phyloP scores from a whole-genome alignment of 495 filamentous ascomycete species.

The Hypoxylon cercidicola region DNA sequence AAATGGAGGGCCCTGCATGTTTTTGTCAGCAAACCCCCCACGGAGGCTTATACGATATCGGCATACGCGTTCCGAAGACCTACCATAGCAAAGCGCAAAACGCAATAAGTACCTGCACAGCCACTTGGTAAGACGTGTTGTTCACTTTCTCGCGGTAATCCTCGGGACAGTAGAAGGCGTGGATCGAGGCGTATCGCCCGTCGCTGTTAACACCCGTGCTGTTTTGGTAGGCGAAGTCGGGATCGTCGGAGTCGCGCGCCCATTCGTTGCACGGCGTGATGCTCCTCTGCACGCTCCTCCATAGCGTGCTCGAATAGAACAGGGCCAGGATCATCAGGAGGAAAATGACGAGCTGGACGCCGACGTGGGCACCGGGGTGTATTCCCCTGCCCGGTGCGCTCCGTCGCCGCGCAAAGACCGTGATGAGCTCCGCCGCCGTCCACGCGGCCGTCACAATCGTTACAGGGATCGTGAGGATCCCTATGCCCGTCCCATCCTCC shows the following conservation, averaged over 20 bases:
- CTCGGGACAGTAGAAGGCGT: conserved; percentile 15
- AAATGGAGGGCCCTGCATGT: conserved; percentile 46
- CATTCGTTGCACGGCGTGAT: conserved; percentile 25
- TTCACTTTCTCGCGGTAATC: conserved; percentile 17
- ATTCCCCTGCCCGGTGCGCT: conserved; percentile 39
- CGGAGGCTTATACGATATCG: neutral
- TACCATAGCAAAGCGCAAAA: conserved; percentile 33
- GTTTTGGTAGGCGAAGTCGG: conserved; percentile 20
- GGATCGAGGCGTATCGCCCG: neutral
- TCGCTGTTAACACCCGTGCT: conserved; percentile 1
- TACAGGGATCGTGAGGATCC: conserved; percentile 23
- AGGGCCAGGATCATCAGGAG: conserved; percentile 30
- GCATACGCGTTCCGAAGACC: neutral
- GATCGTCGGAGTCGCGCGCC: conserved; percentile 14
- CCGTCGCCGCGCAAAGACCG: conserved; percentile 22
- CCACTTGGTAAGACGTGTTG: conserved; percentile 12
- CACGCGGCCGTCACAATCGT: conserved; percentile 45
- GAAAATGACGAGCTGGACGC: conserved; percentile 49
- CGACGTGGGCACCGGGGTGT: conserved; percentile 53
- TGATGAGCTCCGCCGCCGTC: conserved; percentile 46
- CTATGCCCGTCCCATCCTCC: neutral
- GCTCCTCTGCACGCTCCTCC: conserved; percentile 18
- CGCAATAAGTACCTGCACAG: conserved; percentile 29
- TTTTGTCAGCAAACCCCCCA: conserved; percentile 29
- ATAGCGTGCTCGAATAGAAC: conserved; percentile 25